Percentiles rank a stretch among this genome's conserved stretches.
phyloP scores from a whole-genome alignment of 164 flowering plant species.

The Cinnamomum chago region DNA sequence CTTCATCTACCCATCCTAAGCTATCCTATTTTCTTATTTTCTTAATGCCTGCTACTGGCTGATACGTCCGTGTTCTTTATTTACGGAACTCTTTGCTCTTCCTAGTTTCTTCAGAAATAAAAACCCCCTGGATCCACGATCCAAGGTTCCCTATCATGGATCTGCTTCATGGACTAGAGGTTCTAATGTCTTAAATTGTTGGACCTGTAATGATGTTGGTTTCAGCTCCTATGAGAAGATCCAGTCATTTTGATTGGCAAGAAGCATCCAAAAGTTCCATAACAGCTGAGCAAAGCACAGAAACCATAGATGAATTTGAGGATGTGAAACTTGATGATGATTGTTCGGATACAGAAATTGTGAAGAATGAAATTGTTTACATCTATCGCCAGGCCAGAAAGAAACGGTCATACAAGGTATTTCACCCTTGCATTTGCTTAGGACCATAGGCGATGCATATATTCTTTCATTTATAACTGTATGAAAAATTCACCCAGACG shows the following conservation, averaged over 20 bases:
- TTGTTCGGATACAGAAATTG: background rate
- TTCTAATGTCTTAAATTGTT: no score
- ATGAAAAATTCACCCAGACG: background rate
- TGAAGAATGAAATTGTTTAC: background rate
- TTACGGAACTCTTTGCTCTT: no score
- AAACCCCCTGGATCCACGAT: no score
- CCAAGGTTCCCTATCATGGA: no score
- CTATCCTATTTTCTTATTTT: no score
- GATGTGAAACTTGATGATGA: slow-evolving; percentile 4
- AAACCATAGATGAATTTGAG: slow-evolving; percentile 1
- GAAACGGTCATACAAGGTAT: slow-evolving; percentile 2
- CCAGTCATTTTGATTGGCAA: background rate
- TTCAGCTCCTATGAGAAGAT: background rate
- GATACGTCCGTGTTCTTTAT: no score
- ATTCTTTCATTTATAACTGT: background rate
- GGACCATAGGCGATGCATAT: background rate
- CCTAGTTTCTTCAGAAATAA: no score
- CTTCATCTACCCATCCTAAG: no score
- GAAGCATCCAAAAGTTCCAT: background rate
- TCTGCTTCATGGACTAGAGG: no score
- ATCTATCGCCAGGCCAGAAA: slow-evolving; percentile 1
- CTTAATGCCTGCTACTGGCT: no score
- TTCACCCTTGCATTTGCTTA: background rate
- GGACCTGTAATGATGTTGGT: no score
- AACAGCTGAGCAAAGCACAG: background rate